Evolutionary conservation across 768 basidiomycete species (phyloP).

Genomic region (Obba rivulosa): DNA sequence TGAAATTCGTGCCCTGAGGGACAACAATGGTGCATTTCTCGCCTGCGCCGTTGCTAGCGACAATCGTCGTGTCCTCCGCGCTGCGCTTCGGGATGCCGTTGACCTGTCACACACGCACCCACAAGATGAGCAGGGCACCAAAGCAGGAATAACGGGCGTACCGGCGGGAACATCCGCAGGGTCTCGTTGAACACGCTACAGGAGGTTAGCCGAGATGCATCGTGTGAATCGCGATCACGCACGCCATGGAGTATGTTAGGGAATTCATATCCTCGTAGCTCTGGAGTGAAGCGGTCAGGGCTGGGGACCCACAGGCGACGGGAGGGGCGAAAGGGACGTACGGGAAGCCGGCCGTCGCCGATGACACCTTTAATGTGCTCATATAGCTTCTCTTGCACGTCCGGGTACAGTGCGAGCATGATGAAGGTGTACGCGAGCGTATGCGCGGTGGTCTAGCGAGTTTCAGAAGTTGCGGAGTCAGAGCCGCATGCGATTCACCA

Average conservation of each 20-base stretch:
- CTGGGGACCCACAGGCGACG: no score
- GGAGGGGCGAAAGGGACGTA: conserved; percentile 10
- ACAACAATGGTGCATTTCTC: conserved; percentile 19
- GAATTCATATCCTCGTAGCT: conserved; percentile 24
- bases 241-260: conserved; percentile 20
- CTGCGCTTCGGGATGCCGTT: conserved; percentile 21
- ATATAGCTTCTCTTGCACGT: conserved; percentile 34
- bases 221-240: conserved; percentile 2
- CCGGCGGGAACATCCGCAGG: conserved; percentile 28
- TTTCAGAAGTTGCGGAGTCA: no score
- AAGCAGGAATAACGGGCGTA: neutral
- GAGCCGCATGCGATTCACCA: neutral
- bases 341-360: conserved; percentile 22
- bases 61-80: conserved; percentile 24
- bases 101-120: conserved; percentile 3
- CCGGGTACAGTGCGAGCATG: conserved; percentile 34
- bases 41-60: conserved; percentile 20
- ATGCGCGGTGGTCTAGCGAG: conserved; percentile 28
- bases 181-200: conserved; percentile 29
- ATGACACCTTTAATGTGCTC: conserved; percentile 23
- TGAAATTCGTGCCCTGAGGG: conserved; percentile 22
- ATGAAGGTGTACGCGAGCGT: conserved; percentile 29
- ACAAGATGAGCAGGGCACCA: neutral
- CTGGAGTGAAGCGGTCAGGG: conserved; percentile 14
- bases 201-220: neutral